phyloP scores from a whole-genome alignment of 257 asterid species.

The Solanum habrochaites region DNA sequence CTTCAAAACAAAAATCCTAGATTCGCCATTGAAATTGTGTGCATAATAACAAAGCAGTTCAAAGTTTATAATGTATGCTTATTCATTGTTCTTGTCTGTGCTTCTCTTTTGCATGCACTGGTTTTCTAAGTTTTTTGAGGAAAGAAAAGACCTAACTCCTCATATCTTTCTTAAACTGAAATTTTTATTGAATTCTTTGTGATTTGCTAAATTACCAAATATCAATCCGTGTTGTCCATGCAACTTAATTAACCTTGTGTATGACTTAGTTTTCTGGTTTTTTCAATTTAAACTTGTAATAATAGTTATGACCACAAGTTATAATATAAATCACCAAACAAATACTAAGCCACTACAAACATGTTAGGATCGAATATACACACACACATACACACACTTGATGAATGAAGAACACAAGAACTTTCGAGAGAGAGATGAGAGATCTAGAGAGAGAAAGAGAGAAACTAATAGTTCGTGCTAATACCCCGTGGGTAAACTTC shows the following conservation, averaged over 20 bases:
- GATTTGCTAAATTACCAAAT: neutral
- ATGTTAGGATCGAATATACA: too few relatives aligned
- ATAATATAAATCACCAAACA: too few relatives aligned
- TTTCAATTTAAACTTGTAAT: neutral
- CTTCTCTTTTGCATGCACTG: neutral
- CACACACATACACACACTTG: too few relatives aligned
- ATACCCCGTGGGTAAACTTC: too few relatives aligned
- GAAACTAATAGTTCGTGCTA: too few relatives aligned
- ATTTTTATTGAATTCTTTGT: neutral
- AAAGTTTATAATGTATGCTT: conserved; percentile 81
- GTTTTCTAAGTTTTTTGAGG: neutral
- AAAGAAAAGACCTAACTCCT: neutral
- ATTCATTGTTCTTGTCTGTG: neutral
- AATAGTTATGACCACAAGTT: too few relatives aligned
- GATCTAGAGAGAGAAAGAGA: too few relatives aligned
- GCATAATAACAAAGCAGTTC: conserved; percentile 71
- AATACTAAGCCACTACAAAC: too few relatives aligned
- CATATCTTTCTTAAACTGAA: neutral
- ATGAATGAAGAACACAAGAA: too few relatives aligned
- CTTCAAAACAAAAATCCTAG: fast-evolving
- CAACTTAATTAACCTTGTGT: neutral
- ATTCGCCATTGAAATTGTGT: conserved; percentile 27
- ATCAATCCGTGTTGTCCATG: neutral
- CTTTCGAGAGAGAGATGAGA: too few relatives aligned
- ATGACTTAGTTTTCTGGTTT: neutral